A percentile compares a stretch with the other conserved stretches of the same genome.
phyloP scores from a whole-genome alignment of 2,329 filamentous ascomycete species.

The Boeremia exigua region DNA sequence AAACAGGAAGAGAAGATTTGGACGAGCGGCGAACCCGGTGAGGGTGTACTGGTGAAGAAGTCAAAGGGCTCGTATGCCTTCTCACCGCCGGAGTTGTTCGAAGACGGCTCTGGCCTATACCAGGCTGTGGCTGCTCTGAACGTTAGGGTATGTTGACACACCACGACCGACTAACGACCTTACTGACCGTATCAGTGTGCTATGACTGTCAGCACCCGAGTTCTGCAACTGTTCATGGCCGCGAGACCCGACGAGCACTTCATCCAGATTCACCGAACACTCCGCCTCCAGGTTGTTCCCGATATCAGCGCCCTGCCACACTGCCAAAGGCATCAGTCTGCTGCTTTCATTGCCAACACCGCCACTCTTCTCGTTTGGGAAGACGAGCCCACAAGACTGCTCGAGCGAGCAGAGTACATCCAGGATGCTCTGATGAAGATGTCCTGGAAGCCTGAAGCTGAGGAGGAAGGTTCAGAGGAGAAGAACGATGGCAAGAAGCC shows the following conservation, averaged over 20 bases:
- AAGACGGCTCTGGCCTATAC: conserved; percentile 57
- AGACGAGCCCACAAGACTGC: conserved; percentile 74
- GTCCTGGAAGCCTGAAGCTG: conserved; percentile 62
- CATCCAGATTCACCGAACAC: conserved; percentile 64
- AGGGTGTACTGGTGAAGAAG: conserved; percentile 64
- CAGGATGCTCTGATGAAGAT: conserved; percentile 78
- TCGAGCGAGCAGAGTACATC: conserved; percentile 72
- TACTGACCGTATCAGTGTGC: conserved; percentile 57
- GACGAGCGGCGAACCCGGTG: conserved; percentile 55
- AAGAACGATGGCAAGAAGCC: conserved; percentile 34
- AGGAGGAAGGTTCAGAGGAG: conserved; percentile 50
- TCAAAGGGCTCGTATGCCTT: conserved; percentile 58
- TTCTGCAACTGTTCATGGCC: conserved; percentile 65
- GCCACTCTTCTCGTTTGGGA: conserved; percentile 81
- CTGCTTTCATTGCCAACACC: conserved; percentile 76
- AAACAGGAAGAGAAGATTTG: conserved; percentile 65
- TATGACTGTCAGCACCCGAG: conserved; percentile 70
- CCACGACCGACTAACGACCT: neutral
- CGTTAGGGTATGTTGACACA: conserved; percentile 54
- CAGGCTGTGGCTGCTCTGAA: conserved; percentile 59
- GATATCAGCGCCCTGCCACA: conserved; percentile 62
- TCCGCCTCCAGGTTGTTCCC: conserved; percentile 67
- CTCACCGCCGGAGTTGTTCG: conserved; percentile 56
- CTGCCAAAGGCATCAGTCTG: conserved; percentile 78
- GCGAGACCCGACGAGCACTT: conserved; percentile 58